Conservation (phyloP, 1,284 basidiomycete genomes). For the Tylopilus sp. region DNA sequence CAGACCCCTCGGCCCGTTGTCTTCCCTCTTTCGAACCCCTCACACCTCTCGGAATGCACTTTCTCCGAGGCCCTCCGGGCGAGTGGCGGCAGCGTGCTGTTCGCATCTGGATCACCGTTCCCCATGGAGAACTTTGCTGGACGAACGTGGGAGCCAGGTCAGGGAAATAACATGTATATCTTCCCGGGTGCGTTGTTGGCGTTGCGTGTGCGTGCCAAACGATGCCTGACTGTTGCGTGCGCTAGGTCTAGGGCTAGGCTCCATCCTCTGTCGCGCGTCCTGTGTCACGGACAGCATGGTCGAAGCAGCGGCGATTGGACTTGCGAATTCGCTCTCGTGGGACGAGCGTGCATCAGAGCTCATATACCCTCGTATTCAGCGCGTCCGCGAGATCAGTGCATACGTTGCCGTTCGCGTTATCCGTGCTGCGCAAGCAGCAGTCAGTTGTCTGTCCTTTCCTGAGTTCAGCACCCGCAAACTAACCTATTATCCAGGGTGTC, state of each 20-base stretch:
- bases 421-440: slow-evolving; percentile 71
- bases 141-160: slow-evolving; percentile 72
- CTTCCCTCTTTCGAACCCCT: slow-evolving; percentile 96
- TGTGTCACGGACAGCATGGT: slow-evolving; percentile 78
- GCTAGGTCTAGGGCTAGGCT: slow-evolving; percentile 73
- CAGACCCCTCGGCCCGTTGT: slow-evolving; percentile 88
- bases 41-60: slow-evolving; percentile 78
- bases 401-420: slow-evolving; percentile 73
- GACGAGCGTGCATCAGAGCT: slow-evolving; percentile 67
- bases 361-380: slow-evolving; percentile 72
- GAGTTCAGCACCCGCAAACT: not conserved
- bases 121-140: slow-evolving; percentile 60
- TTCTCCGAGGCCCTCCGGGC: slow-evolving; percentile 83
- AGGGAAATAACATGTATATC: slow-evolving; percentile 90
- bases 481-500: slow-evolving; percentile 43
- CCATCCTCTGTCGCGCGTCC: slow-evolving; percentile 65
- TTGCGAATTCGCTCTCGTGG: slow-evolving; percentile 71
- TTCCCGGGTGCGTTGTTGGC: slow-evolving; percentile 52
- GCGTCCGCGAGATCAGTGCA: slow-evolving; percentile 82
- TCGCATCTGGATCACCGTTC: slow-evolving; percentile 92
- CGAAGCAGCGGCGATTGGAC: slow-evolving; percentile 72
- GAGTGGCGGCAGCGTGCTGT: slow-evolving; percentile 73
- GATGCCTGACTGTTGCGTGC: slow-evolving; percentile 1
- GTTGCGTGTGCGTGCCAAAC: slow-evolving; percentile 4
- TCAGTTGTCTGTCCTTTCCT: slow-evolving; percentile 32